phyloP scores from a whole-genome alignment of 495 filamentous ascomycete species.

The Amniculicola lignicola region DNA sequence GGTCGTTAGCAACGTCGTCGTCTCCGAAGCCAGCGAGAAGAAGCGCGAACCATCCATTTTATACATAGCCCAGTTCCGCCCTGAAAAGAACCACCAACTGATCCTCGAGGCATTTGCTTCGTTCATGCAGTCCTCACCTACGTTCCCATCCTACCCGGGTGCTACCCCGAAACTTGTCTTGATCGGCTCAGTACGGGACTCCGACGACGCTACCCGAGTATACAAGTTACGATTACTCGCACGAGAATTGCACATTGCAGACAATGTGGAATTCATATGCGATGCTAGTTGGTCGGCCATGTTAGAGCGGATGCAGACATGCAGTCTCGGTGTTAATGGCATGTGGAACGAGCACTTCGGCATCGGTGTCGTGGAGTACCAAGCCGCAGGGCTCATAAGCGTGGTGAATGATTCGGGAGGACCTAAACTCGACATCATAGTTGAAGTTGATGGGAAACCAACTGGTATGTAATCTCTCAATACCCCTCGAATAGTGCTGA shows the following conservation, averaged over 20 bases:
- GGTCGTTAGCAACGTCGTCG: conserved; percentile 65
- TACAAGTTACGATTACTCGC: conserved; percentile 86
- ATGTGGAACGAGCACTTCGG: conserved; percentile 99
- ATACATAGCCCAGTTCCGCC: conserved; percentile 95
- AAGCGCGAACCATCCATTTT: conserved; percentile 66
- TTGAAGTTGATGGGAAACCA: conserved; percentile 67
- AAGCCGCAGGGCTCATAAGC: conserved; percentile 85
- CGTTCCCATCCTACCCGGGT: conserved; percentile 11
- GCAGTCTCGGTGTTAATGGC: conserved; percentile 84
- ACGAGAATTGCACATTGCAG: conserved; percentile 81
- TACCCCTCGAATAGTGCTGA: background rate
- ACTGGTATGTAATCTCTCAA: conserved; percentile 52
- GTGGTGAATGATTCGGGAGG: conserved; percentile 92
- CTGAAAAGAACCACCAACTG: conserved; percentile 91
- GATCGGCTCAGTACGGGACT: conserved; percentile 81
- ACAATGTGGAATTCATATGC: conserved; percentile 78
- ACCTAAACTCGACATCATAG: conserved; percentile 88
- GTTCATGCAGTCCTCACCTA: conserved; percentile 6
- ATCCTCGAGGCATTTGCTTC: conserved; percentile 75
- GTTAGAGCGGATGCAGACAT: conserved; percentile 66
- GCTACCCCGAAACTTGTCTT: conserved; percentile 64
- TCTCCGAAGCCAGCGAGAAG: conserved; percentile 62
- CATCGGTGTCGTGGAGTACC: conserved; percentile 97
- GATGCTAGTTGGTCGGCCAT: conserved; percentile 87
- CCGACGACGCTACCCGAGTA: conserved; percentile 78